A percentile compares a stretch with the other conserved stretches of the same genome.
phyloP scores from a whole-genome alignment of 495 filamentous ascomycete species.

The Aspergillus ellipticus region DNA sequence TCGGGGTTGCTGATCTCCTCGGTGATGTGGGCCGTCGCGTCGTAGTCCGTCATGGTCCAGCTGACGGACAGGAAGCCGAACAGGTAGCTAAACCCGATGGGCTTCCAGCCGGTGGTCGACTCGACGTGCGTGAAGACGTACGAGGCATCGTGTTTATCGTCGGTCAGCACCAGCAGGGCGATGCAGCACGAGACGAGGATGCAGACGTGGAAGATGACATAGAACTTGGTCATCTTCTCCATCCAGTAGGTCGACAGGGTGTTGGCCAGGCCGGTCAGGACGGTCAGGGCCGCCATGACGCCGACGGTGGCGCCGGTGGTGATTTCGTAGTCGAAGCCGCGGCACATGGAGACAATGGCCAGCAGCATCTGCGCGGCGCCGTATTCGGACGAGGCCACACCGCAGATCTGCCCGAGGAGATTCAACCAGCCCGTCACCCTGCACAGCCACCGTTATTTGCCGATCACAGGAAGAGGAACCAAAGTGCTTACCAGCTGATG shows the following conservation, averaged over 20 bases:
- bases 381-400: constrained; percentile 64
- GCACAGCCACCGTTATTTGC: not conserved
- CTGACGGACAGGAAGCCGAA: constrained; percentile 67
- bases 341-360: constrained; percentile 60
- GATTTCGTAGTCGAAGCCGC: constrained; percentile 51
- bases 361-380: constrained; percentile 65
- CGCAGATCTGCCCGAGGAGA: constrained; percentile 61
- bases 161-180: constrained; percentile 54
- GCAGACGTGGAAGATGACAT: constrained; percentile 62
- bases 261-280: constrained; percentile 55
- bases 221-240: constrained; percentile 61
- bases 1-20: constrained; percentile 61
- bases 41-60: constrained; percentile 61
- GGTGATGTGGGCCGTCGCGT: constrained; percentile 58
- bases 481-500: constrained; percentile 29
- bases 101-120: constrained; percentile 58
- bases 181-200: constrained; percentile 56
- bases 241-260: constrained; percentile 57
- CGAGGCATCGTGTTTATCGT: constrained; percentile 53
- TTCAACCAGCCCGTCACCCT: constrained; percentile 61
- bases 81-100: constrained; percentile 62
- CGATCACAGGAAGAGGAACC: not conserved
- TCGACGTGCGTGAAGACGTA: constrained; percentile 64
- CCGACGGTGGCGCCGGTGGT: constrained; percentile 51
- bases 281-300: constrained; percentile 57